Evolutionary conservation across 140 eudicot species (phyloP).

Genomic region (Senecio squalidus): DNA sequence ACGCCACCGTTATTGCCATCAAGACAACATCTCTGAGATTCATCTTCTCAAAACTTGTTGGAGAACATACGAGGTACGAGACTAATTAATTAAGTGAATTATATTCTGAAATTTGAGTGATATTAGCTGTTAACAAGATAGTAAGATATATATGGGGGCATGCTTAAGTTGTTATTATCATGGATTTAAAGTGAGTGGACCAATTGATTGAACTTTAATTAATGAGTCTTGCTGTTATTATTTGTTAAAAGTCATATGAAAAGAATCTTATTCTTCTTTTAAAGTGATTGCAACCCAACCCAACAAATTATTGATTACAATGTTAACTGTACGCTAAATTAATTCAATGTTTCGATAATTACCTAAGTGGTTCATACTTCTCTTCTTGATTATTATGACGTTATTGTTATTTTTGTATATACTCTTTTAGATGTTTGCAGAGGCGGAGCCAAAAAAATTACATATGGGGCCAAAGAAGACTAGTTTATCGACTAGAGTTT

Average conservation of each 20-base stretch:
- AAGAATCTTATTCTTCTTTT: constrained; percentile 18
- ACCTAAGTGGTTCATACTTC: neutral
- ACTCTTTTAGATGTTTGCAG: too few species aligned
- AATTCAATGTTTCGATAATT: constrained; percentile 6
- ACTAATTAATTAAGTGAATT: neutral
- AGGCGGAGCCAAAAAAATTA: too few species aligned
- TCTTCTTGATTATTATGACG: too few species aligned
- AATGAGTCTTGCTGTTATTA: constrained; percentile 17
- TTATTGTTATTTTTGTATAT: too few species aligned
- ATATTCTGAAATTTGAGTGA: constrained; percentile 9
- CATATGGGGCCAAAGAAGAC: too few species aligned
- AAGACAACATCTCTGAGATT: constrained; percentile 22
- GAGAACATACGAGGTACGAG: constrained; percentile 9
- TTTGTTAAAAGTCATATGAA: constrained; percentile 7
- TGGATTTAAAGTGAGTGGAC: constrained; percentile 34
- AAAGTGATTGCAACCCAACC: constrained; percentile 11
- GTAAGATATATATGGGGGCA: constrained; percentile 18
- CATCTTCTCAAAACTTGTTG: constrained; percentile 14
- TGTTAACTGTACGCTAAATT: neutral
- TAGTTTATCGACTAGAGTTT: too few species aligned
- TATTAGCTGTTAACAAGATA: constrained; percentile 16
- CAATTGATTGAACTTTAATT: constrained; percentile 27
- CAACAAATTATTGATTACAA: neutral
- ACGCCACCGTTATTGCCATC: constrained; percentile 23
- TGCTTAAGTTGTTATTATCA: constrained; percentile 19